Base-by-base conservation (phyloP, 768 basidiomycete genomes). In the Lepiota brunneoincarnata region DNA sequence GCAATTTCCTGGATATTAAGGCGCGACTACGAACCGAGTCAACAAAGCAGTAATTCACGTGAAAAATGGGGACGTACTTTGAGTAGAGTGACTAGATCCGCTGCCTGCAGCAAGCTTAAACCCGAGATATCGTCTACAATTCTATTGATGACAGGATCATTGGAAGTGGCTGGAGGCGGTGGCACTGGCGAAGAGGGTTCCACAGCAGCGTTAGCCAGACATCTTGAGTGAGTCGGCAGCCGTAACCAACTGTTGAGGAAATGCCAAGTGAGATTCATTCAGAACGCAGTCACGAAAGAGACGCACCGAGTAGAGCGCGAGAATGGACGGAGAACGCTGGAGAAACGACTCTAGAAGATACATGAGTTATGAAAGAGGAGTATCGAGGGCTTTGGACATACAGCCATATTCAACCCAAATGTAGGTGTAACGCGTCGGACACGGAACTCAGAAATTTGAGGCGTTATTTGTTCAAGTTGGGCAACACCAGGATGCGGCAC, bases 1-100 rank as follows among this genome's bases (percentile, higher is more conserved):
- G 93, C 93, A 65, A 98, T 91, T 76, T 98, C 96, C 73, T 95
- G 91, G 58, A 99, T 99, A 68, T 98, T 98, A 56, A 99, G 70
- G 56, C 90, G 87, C 46, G 91, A 78, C 96, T 38, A 21, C 17
- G 4, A 23, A 46, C 31, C 42, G 12, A 50, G 34, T 15, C 26
- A 35, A 39, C 24, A n/a, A 34, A 28, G 6, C 15, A 3, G 15
- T 36, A 14, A 31, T 31, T 46, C 15, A 18, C 6, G 48, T n/a
- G 41, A 20, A 26, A 18, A 26, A 17, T 10, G 31, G 31, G 31
- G 35, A 56, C 75, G 64, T 61, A 90, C 96, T 82, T 99, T 99
- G 64, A 99, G 79, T 28, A 87, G 76, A 1, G 91, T 75, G 42
- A 98, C 95, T 53, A 99, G 82, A 76, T 98, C 96, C 11, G 96